phyloP scores from a whole-genome alignment of 768 basidiomycete genomes.

The Asterophora lycoperdoides region DNA sequence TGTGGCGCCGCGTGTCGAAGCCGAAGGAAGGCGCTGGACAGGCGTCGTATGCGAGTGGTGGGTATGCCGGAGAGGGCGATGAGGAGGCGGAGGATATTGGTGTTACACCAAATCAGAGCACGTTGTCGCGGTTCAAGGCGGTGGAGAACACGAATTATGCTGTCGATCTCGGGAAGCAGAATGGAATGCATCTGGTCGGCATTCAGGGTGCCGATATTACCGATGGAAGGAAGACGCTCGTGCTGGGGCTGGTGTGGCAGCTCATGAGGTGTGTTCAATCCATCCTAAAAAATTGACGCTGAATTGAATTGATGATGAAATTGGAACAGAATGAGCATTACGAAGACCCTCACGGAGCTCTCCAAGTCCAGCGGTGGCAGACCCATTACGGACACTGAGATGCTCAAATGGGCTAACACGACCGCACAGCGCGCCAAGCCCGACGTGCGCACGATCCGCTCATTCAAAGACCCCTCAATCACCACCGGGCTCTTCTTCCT shows the following conservation, averaged over 20 bases:
- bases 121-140: slow-evolving; percentile 91
- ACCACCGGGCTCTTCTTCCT: slow-evolving; percentile 92
- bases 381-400: slow-evolving; percentile 87
- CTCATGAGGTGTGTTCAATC: slow-evolving; percentile 70
- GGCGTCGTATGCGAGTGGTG: slow-evolving; percentile 35
- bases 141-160: slow-evolving; percentile 98
- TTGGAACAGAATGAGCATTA: slow-evolving; percentile 69
- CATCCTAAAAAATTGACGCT: not conserved
- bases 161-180: slow-evolving; percentile 89
- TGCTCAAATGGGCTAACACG: slow-evolving; percentile 93
- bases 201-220: slow-evolving; percentile 98
- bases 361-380: slow-evolving; percentile 65
- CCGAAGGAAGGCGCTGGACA: slow-evolving; percentile 64
- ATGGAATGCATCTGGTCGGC: slow-evolving; percentile 92
- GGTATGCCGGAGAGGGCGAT: slow-evolving; percentile 43
- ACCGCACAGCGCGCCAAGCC: slow-evolving; percentile 74
- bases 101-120: slow-evolving; percentile 78
- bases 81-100: slow-evolving; percentile 79
- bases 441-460: slow-evolving; percentile 62
- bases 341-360: slow-evolving; percentile 79
- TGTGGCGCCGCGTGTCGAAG: slow-evolving; percentile 96
- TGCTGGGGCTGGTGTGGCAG: slow-evolving; percentile 97
- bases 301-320: not conserved
- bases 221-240: slow-evolving; percentile 87
- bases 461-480: slow-evolving; percentile 91